Percentiles rank a stretch among this genome's conserved stretches.
These are phyloP conservation scores for Stromatinia cepivora DNA, from an alignment of 2,329 filamentous ascomycete genomes.

Conservation along the genomic window DNA sequence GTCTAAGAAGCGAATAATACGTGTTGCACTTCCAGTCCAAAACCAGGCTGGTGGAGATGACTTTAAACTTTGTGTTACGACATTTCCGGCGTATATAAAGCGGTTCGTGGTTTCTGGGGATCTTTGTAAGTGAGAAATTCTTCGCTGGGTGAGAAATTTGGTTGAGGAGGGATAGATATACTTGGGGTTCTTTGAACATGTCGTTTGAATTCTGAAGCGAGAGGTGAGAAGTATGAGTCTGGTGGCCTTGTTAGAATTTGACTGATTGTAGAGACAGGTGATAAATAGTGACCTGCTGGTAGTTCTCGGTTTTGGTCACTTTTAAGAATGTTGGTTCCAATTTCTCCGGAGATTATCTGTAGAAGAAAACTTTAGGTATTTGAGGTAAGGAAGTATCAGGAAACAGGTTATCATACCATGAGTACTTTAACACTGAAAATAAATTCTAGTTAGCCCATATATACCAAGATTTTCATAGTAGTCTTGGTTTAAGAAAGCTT, in stretches of 20 bases:
- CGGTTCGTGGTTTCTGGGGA: not conserved
- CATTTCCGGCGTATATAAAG: not conserved
- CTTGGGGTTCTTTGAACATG: conserved; percentile 32
- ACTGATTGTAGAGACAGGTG: too few relatives aligned
- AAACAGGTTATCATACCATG: not conserved
- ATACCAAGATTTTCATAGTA: too few relatives aligned
- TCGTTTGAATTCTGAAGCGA: conserved; percentile 29
- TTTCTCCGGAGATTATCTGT: conserved; percentile 35
- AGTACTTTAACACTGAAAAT: not conserved
- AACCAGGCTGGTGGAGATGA: not conserved
- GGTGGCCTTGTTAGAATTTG: too few relatives aligned
- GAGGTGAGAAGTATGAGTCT: conserved; percentile 33
- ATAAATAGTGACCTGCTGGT: conserved; percentile 31
- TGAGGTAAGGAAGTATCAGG: not conserved
- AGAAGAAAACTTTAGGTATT: not conserved
- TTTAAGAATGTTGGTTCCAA: conserved; percentile 38
- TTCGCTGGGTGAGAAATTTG: too few relatives aligned
- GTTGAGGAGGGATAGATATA: too few relatives aligned
- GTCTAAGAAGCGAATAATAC: not conserved
- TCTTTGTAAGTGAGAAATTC: too few relatives aligned
- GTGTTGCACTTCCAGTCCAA: not conserved
- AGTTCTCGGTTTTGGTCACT: conserved; percentile 30
- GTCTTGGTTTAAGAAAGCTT: conserved; percentile 24
- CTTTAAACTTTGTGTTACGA: not conserved
- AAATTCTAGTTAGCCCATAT: too few relatives aligned